phyloP scores from a whole-genome alignment of 495 filamentous ascomycete genomes.

The Penicillium samsonianum region DNA sequence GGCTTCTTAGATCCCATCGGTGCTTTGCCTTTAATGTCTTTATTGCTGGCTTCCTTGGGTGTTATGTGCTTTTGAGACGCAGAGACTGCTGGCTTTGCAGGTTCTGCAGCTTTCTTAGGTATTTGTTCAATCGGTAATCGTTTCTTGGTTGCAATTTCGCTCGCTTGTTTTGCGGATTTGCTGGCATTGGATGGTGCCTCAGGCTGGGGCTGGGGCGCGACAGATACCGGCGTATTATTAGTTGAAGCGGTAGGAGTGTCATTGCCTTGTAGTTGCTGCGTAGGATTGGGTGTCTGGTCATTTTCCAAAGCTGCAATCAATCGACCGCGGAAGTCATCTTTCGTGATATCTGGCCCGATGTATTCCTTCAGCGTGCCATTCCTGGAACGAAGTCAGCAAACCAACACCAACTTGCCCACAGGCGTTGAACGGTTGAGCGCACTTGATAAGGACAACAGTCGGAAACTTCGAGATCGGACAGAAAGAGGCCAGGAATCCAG shows the following conservation, averaged over 20 bases:
- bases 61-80: neutral
- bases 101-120: neutral
- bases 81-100: neutral
- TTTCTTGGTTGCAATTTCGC: slow-evolving; percentile 1
- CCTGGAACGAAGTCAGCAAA: slow-evolving; percentile 31
- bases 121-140: neutral
- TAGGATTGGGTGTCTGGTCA: slow-evolving; percentile 1
- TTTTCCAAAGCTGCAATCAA: slow-evolving; percentile 42
- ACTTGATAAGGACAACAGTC: slow-evolving; percentile 76
- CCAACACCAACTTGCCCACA: neutral
- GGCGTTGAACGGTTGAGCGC: slow-evolving; percentile 21
- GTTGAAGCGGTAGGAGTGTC: slow-evolving; percentile 17
- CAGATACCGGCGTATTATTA: slow-evolving; percentile 9
- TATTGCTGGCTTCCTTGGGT: neutral
- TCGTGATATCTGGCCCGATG: slow-evolving; percentile 57
- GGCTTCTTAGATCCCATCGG: slow-evolving; percentile 14
- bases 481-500: slow-evolving; percentile 75
- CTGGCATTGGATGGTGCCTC: neutral
- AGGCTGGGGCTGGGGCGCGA: neutral
- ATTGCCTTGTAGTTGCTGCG: slow-evolving; percentile 13
- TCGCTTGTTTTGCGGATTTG: neutral
- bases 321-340: slow-evolving; percentile 57
- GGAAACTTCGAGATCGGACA: slow-evolving; percentile 74
- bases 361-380: slow-evolving; percentile 66
- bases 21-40: slow-evolving; percentile 11